Conservation (phyloP, 23 red algal genomes). For the Gracilaria vermiculophylla region DNA sequence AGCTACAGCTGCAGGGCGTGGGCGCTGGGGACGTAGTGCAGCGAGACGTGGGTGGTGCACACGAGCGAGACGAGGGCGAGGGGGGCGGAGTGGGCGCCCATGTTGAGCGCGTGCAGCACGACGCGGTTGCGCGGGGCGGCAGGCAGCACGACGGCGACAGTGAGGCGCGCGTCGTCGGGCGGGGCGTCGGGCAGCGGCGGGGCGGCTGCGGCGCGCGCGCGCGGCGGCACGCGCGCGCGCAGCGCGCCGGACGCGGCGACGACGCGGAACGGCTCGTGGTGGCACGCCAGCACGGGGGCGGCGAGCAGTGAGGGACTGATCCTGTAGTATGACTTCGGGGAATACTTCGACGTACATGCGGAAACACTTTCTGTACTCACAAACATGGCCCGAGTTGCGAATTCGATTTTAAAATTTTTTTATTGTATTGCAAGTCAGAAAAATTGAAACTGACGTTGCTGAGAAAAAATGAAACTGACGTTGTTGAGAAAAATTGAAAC, state of each 20-base stretch:
- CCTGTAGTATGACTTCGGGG: too few relatives aligned
- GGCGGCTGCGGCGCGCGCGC: too few relatives aligned
- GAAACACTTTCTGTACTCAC: too few relatives aligned
- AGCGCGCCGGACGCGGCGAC: background rate
- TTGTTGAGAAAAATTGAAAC: too few relatives aligned
- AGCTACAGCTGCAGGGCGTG: background rate
- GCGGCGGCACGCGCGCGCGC: background rate
- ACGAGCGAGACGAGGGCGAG: slow-evolving; percentile 5
- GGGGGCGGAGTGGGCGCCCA: background rate
- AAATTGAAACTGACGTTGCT: too few relatives aligned
- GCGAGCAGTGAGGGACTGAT: too few relatives aligned
- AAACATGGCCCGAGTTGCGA: too few relatives aligned
- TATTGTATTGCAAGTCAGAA: too few relatives aligned
- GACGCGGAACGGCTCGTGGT: background rate
- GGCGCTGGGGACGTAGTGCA: background rate
- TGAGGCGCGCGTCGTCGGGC: background rate
- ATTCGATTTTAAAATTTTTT: too few relatives aligned
- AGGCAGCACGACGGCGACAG: background rate
- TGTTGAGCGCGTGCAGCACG: background rate
- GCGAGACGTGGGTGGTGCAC: background rate
- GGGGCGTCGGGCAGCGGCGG: background rate
- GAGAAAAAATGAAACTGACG: too few relatives aligned
- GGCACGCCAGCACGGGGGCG: background rate
- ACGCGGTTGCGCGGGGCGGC: background rate
- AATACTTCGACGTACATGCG: too few relatives aligned